Base-by-base conservation (phyloP, 129 eudicot genomes). In the Artemisia annua region DNA sequence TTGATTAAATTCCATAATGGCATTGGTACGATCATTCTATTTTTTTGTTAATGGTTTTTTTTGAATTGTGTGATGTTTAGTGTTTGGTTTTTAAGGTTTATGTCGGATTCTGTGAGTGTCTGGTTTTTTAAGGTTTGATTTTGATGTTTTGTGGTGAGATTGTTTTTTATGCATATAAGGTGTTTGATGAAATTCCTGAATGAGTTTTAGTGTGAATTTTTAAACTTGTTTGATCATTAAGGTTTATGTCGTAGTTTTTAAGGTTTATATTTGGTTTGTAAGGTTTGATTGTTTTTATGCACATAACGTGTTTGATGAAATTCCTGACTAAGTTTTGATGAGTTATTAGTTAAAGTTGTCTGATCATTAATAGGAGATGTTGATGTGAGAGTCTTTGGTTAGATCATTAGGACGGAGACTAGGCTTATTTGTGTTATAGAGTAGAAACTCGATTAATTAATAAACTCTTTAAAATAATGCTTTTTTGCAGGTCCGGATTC, bases 381-480 rank as follows among this genome's bases (percentile, higher is more conserved):
- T 39, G 46, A 39, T 39, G 46, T 39, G 46, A 39, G 8, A 35
- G 46, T 39, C 10, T 39, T 32, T 32, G 43, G 1, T n/a, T n/a
- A 20, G 43, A 39, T 39, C 10, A 39, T 39, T 39, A 39, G 46
- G 46, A 39, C 46, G 0, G 10, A 7, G 46, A 39, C 46, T 39
- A 39, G 46, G 1, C 9, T 39, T 39, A 5, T 39, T 39, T 5
- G 10, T 1, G 2, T 20, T 1, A 7, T 35, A 35, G 0, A 35
- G 9, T 35, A 19, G 49, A 66, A 78, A 70, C 72, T 71, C 60
- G 77, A 63, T 71, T 70, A 78, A 61, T 70, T 78, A 63, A 78
- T 78, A 78, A 78, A 78, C 82, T 78, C 80, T 75, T 48, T 66
- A 76, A 76, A 59, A 76, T 76, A 76, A 76, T 67, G 43, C 43